Percentiles rank a stretch among this genome's conserved stretches.
Conservation (phyloP, 2,329 filamentous ascomycete species). For the Beauveria australis region DNA sequence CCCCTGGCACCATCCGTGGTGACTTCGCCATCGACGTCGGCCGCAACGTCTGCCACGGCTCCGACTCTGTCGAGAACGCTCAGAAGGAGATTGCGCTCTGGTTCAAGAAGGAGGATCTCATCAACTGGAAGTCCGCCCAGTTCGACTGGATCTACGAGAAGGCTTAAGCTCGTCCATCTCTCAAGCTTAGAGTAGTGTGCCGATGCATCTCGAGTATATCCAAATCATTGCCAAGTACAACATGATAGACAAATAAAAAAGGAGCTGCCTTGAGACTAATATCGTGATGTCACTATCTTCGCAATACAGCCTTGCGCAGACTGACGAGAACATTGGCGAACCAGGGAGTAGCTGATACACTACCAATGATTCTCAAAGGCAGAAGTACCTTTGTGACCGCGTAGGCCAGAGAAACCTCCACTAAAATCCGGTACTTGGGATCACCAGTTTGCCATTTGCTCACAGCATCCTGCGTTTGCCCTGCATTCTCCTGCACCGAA, state of each 20-base stretch:
- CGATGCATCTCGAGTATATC: neutral
- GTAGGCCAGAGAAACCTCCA: conserved; percentile 79
- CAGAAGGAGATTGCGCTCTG: conserved; percentile 99
- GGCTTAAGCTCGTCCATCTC: conserved; percentile 31
- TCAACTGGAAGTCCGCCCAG: conserved; percentile 76
- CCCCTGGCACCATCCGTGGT: conserved; percentile 96
- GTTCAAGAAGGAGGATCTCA: conserved; percentile 85
- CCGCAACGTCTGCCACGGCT: conserved; percentile 99
- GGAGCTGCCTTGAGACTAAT: neutral
- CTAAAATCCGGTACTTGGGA: conserved; percentile 46
- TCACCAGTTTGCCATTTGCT: conserved; percentile 31
- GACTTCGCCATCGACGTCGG: conserved; percentile 74
- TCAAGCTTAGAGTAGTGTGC: neutral
- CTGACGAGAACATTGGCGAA: conserved; percentile 63
- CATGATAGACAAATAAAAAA: conserved; percentile 2
- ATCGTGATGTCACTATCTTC: conserved; percentile 16
- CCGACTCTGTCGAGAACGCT: conserved; percentile 96
- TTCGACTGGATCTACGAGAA: conserved; percentile 98
- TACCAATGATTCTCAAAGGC: conserved; percentile 65
- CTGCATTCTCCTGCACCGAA: neutral
- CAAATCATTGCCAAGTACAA: neutral
- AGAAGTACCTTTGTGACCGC: conserved; percentile 81
- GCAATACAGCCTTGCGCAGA: conserved; percentile 23
- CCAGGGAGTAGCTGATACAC: conserved; percentile 87
- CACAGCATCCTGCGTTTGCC: conserved; percentile 22